Base-by-base conservation (phyloP, 129 eudicot species). In the Chrysanthemum makinoi region DNA sequence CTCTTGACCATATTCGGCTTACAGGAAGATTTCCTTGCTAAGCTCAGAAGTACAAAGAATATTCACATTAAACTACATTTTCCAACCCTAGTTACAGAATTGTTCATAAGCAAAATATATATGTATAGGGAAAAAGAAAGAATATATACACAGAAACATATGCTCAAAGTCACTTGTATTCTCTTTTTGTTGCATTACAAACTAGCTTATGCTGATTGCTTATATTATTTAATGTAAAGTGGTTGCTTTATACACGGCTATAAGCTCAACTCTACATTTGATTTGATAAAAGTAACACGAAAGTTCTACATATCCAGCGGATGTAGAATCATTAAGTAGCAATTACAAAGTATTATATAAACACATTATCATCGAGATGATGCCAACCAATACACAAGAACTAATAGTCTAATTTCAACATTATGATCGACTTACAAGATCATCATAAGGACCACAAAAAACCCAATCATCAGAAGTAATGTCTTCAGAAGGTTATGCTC, bases 401-500 rank as follows among this genome's bases (percentile, higher is more conserved):
- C 65, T 72, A 79, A 33, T 15, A 72, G 76, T 64, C 61, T 44
- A 75, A 62, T 4, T 28, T 50, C 66, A 17, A 44, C 64, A n/a
- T 39, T 57, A 28, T 6, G 55, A 39, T 22, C 44, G 12, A 33
- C 62, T 74, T 81, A 83, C 81, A 81, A 64, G 65, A 85, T 73
- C 79, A 82, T 39, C 46, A 72, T 33, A 39, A 79, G 72, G 43
- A 82, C 60, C 75, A 80, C 55, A 62, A 85, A 62, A 9, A 81
- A 58, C 59, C 81, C 88, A 33, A 91, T 16, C 62, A 91, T 61
- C 17, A 80, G 44, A 56, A 86, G 69, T 51, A 83, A 62, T 51
- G 77, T 83, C 76, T 84, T 88, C 75, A 83, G 10, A n/a, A 78
- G 57, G 72, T 77, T 75, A 81, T 77, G 81, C 55, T 81, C 85